These are phyloP conservation scores for Sporothrix inflata DNA, from an alignment of 2,329 filamentous ascomycete genomes.

Conservation along the genomic window DNA sequence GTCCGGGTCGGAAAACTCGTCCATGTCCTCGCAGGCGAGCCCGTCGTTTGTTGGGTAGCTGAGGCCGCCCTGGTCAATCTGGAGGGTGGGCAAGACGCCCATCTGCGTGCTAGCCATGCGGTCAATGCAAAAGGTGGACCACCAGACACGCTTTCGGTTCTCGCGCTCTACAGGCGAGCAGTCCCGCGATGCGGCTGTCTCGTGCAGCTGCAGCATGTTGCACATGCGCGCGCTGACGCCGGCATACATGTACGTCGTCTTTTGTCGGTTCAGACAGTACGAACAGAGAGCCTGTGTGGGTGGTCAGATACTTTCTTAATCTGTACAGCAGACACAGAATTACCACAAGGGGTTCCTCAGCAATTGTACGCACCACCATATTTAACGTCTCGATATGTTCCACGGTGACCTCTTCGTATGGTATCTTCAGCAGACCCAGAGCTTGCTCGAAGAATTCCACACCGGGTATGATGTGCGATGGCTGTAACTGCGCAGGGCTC, in stretches of 20 bases:
- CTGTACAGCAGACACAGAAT: too few relatives aligned
- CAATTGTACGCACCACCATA: conserved; percentile 11
- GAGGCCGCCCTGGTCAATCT: conserved; percentile 22
- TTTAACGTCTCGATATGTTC: conserved; percentile 28
- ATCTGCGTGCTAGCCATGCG: conserved; percentile 28
- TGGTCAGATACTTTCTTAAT: too few relatives aligned
- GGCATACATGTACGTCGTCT: conserved; percentile 27
- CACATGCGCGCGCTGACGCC: conserved; percentile 24
- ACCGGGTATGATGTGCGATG: background rate
- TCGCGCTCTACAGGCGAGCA: conserved; percentile 10
- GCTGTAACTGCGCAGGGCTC: background rate
- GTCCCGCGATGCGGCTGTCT: background rate
- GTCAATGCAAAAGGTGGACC: conserved; percentile 27
- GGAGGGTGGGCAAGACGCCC: conserved; percentile 20
- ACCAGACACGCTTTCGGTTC: conserved; percentile 26
- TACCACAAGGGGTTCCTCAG: too few relatives aligned
- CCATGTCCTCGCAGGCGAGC: background rate
- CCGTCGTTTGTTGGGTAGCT: conserved; percentile 16
- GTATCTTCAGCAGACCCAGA: conserved; percentile 26
- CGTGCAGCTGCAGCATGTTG: conserved; percentile 28
- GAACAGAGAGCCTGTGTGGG: conserved; percentile 11
- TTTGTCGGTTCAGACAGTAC: conserved; percentile 23
- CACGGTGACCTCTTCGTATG: conserved; percentile 25
- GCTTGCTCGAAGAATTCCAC: conserved; percentile 25
- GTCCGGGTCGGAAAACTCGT: conserved; percentile 24